Base-by-base conservation (phyloP, 768 basidiomycete genomes). In the Kwoniella dejecticola region DNA sequence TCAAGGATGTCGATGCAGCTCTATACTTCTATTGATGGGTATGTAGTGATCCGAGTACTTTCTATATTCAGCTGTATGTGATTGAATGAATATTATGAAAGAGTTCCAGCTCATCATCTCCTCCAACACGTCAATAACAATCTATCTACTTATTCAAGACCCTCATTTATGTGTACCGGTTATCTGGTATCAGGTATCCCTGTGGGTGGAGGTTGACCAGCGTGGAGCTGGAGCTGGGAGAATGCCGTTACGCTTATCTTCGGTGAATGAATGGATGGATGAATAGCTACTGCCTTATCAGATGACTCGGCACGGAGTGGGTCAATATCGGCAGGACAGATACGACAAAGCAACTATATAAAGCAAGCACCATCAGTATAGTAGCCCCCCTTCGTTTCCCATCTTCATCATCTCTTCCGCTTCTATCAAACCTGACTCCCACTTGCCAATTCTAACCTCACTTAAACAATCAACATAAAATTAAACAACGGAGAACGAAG, bases 31-130 rank as follows among this genome's bases (percentile, higher is more conserved):
- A n/a, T n/a, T n/a, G n/a, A n/a, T n/a, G n/a, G n/a, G n/a, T n/a
- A n/a, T n/a, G n/a, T 21, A 38, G 36, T 38, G 27, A 26, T 30
- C 5, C 24, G 13, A 4, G n/a, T n/a, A n/a, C n/a, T n/a, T n/a
- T n/a, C n/a, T n/a, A n/a, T n/a, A n/a, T n/a, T n/a, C n/a, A n/a
- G n/a, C n/a, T n/a, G n/a, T n/a, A n/a, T n/a, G n/a, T n/a, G n/a
- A n/a, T n/a, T n/a, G n/a, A n/a, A n/a, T n/a, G n/a, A n/a, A n/a
- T n/a, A n/a, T n/a, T n/a, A n/a, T n/a, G n/a, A n/a, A n/a, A n/a
- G 15, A 26, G 2, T 57, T 62, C 60, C 60, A 62, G 60, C 60
- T 62, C 60, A 62, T 46, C 60, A 62, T 27, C 6, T 21, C 23
- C 38, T 4, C 36, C 44, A 36, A 57, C 55, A 46, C 44, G 42